phyloP scores from a whole-genome alignment of 495 filamentous ascomycete genomes.

The Podospora didyma region DNA sequence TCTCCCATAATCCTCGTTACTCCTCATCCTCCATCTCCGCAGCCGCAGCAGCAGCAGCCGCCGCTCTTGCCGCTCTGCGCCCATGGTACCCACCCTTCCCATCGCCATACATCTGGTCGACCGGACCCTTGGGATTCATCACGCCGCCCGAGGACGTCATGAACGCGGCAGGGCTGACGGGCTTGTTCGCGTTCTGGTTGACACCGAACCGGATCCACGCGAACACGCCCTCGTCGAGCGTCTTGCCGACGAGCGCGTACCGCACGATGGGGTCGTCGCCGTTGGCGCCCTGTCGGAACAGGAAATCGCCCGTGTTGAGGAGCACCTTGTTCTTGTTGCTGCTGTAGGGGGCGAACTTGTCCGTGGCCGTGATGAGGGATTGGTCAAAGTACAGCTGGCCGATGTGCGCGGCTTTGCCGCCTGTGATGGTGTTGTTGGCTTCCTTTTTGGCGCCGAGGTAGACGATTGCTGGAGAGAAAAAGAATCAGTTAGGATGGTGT shows the following conservation, averaged over 20 bases:
- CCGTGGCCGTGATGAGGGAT: slow-evolving; percentile 41
- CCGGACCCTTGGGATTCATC: slow-evolving; percentile 32
- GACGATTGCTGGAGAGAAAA: slow-evolving; percentile 41
- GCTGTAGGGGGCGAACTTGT: slow-evolving; percentile 49
- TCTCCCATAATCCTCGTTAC: too few relatives aligned
- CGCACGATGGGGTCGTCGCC: slow-evolving; percentile 56
- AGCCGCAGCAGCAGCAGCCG: too few relatives aligned
- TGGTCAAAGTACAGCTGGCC: slow-evolving; percentile 64
- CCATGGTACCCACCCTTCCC: too few relatives aligned
- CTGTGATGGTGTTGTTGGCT: slow-evolving; percentile 48
- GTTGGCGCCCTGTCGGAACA: slow-evolving; percentile 44
- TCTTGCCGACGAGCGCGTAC: slow-evolving; percentile 51
- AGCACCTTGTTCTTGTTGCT: slow-evolving; percentile 49
- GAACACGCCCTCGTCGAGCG: slow-evolving; percentile 51
- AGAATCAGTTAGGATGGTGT: background rate
- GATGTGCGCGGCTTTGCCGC: slow-evolving; percentile 49
- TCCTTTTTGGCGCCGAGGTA: slow-evolving; percentile 42
- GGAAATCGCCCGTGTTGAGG: slow-evolving; percentile 50
- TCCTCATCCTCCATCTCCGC: too few relatives aligned
- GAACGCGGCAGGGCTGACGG: slow-evolving; percentile 26
- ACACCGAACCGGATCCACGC: slow-evolving; percentile 55
- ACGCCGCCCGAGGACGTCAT: slow-evolving; percentile 27
- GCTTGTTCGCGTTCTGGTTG: slow-evolving; percentile 30
- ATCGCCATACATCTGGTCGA: slow-evolving; percentile 17
- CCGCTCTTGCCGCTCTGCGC: too few relatives aligned